Base-by-base conservation (phyloP, 106 monocot genomes). In the Triglochin maritima region DNA sequence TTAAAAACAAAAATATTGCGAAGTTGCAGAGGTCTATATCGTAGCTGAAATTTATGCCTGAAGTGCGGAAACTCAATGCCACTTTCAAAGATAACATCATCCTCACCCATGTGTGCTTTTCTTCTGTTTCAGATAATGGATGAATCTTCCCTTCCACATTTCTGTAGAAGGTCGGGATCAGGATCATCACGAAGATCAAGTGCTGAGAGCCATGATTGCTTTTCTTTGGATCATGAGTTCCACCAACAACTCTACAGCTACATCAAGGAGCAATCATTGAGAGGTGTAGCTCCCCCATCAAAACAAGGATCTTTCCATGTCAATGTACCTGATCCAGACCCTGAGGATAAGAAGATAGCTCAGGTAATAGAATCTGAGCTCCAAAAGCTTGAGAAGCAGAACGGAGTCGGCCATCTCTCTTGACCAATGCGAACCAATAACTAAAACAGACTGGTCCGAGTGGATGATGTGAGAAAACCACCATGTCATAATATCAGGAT, bases 301-400 rank as follows among this genome's bases (percentile, higher is more conserved):
- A 86, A 86, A 59, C 83, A 83, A 52, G 93, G 86, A 1, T 84
- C 88, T 4, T 86, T 88, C 60, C 93, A 93, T 58, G 86, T 93
- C 4, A 81, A 72, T 16, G 70, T 93, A 9, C 93, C 86, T 1
- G 79, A 76, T 7, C 79, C 83, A 0, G 84, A 82, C 11, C 50
- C 74, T 0, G 84, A 84, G 2, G 86, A 66, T 11, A 68, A 67
- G 0, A 82, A 78, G 67, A 81, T 89, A 4, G 84, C 71, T 3
- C 79, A 86, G 71, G 82, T 77, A 5, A 86, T 93, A 4, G 80
- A 89, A 47, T 86, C 80, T 1, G 84, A 86, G 69, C 47, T 93
- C 45, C 83, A 86, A 56, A 87, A 83, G 58, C 63, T 84, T 7
- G 14, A 57, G 57, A 17, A 57, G 17, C 13, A 14, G 9, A 57